Evolutionary conservation across 192 early-diverging fungal species (phyloP), one percentile per base, ranked within the genome.

Genomic region (Backusella mclennaniae): DNA sequence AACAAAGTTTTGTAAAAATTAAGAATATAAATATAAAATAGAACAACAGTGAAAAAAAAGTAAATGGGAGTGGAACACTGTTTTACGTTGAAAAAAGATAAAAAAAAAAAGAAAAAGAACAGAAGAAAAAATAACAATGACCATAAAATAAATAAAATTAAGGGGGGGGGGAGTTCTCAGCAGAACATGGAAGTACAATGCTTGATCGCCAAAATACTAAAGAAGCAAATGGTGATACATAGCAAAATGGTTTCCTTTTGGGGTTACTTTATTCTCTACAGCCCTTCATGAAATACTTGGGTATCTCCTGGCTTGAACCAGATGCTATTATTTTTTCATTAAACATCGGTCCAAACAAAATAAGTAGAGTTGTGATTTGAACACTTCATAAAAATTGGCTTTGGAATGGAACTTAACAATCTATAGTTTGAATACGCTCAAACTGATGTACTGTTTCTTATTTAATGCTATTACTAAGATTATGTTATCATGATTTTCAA

Each of bases 201-300:
- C 56, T 63, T 63, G 56, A 26, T 63, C 56, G 21, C 21, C 56
- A 63, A 63, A 29, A 63, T 63, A 63, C 56, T 63, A 63, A 63
- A 26, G 23, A 14, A 63, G 56, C 56, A 63, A 14, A 63, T 4
- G 11, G 23, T 63, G 14, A 29, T 29, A 63, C 56, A 26, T 63
- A 29, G 12, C 12, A 63, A 23, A 63, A 63, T 8, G 12, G 56
- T 63, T 63, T 63, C 56, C 56, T 63, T 63, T 29, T 63, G 11
- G 56, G 7, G 26, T 29, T 63, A 63, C 9, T 29, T 63, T 63
- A 14, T 2, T 29, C 11, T 63, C 11, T 63, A 63, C 23, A 29
- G 26, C 26, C 8, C 26, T 26, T 63, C 23, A 63, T 29, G 26
- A 63, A 63, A 63, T 63, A 63, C 11, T n/a, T 3, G 12, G 0